These are phyloP conservation scores for Ceraceosorus guamensis DNA, from an alignment of 1,284 basidiomycete species.

Conservation along the genomic window DNA sequence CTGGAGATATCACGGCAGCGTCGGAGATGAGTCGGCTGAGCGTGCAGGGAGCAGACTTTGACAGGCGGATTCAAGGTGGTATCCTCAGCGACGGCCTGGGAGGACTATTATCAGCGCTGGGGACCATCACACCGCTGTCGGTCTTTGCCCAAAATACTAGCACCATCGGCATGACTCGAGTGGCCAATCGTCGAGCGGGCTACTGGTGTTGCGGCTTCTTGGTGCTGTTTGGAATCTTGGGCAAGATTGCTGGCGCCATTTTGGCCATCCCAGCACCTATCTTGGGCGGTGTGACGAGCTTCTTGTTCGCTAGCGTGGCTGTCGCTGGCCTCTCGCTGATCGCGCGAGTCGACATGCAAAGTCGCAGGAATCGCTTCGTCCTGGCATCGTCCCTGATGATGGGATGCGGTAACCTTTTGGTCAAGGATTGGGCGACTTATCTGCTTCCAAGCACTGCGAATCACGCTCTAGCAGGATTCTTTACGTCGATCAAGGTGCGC, in stretches of 20 bases:
- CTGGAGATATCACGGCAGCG: constrained; percentile 77
- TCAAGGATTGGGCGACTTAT: constrained; percentile 51
- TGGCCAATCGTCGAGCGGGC: constrained; percentile 34
- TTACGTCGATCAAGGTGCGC: constrained; percentile 70
- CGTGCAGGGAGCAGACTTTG: constrained; percentile 54
- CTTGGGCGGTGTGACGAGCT: constrained; percentile 59
- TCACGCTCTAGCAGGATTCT: constrained; percentile 62
- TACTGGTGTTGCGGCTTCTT: constrained; percentile 35
- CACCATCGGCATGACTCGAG: constrained; percentile 50
- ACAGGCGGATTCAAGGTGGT: constrained; percentile 74
- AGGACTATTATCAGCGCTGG: constrained; percentile 61
- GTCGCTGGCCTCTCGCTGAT: constrained; percentile 67
- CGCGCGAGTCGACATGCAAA: constrained; percentile 59
- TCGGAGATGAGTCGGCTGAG: constrained; percentile 67
- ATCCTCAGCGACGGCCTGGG: constrained; percentile 66
- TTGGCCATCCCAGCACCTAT: constrained; percentile 64
- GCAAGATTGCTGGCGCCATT: constrained; percentile 64
- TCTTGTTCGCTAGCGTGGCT: constrained; percentile 50
- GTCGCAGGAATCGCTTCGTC: constrained; percentile 69
- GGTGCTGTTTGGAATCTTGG: constrained; percentile 54
- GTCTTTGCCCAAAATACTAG: constrained; percentile 75
- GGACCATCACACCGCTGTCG: constrained; percentile 70
- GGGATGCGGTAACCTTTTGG: constrained; percentile 61
- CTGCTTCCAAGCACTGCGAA: constrained; percentile 51
- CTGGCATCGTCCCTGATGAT: constrained; percentile 57